Evolutionary conservation across 2,329 filamentous ascomycete genomes (phyloP).

Genomic region (Diplodia seriata): DNA sequence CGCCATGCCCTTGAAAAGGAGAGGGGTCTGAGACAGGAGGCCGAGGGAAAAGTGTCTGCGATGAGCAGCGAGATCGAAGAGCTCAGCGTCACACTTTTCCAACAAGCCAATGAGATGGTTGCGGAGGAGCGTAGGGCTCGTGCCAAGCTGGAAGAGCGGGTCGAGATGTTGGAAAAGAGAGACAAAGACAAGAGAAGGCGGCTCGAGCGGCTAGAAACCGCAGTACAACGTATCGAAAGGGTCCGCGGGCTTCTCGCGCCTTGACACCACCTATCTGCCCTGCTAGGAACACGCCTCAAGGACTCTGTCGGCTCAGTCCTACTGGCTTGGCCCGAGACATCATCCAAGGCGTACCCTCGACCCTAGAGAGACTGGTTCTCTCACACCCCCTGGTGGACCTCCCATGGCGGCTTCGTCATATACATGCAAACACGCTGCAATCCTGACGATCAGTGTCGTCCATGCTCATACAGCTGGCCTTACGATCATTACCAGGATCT

Average conservation of each 20-base stretch:
- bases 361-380: background rate
- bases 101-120: conserved; percentile 89
- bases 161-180: conserved; percentile 71
- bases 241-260: conserved; percentile 66
- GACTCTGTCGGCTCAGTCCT: conserved; percentile 2
- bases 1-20: conserved; percentile 72
- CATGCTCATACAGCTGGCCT: background rate
- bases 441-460: background rate
- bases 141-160: conserved; percentile 73
- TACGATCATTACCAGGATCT: background rate
- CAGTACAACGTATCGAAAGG: conserved; percentile 73
- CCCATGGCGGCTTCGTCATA: background rate
- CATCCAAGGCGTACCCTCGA: conserved; percentile 6
- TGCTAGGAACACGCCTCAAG: background rate
- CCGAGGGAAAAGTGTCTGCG: conserved; percentile 70
- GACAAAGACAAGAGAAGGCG: conserved; percentile 73
- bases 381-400: background rate
- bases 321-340: background rate
- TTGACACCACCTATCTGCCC: background rate
- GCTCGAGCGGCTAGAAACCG: conserved; percentile 73
- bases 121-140: conserved; percentile 74
- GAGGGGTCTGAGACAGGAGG: conserved; percentile 69
- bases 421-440: background rate
- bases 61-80: conserved; percentile 80
- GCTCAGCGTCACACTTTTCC: conserved; percentile 75